Percentiles rank a stretch among this genome's conserved stretches.
phyloP scores from a whole-genome alignment of 768 basidiomycete genomes.

The Podaxis sp. region DNA sequence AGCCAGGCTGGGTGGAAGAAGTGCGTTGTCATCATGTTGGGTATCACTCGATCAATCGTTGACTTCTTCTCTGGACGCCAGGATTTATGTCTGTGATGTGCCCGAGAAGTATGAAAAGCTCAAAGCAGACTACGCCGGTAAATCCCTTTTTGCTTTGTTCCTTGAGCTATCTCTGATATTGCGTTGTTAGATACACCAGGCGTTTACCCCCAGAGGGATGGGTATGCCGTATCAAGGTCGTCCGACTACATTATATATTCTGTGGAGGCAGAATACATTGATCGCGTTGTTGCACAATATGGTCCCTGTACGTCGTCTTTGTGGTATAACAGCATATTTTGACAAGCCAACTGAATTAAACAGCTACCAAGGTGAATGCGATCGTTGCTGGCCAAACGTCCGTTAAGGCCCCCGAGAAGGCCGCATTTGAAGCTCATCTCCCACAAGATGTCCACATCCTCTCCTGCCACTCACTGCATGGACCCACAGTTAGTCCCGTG shows the following conservation, averaged over 20 bases:
- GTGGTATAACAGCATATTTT: neutral
- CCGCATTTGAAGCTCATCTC: conserved; percentile 85
- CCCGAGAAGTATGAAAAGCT: conserved; percentile 72
- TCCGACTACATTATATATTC: conserved; percentile 95
- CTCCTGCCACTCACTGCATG: conserved; percentile 93
- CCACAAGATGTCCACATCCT: conserved; percentile 87
- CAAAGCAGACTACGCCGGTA: conserved; percentile 60
- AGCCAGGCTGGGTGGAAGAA: conserved; percentile 83
- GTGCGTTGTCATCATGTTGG: conserved; percentile 38
- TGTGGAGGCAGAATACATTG: conserved; percentile 89
- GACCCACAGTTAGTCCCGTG: conserved; percentile 82
- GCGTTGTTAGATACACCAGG: conserved; percentile 51
- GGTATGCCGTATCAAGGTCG: conserved; percentile 83
- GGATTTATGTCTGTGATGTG: conserved; percentile 88
- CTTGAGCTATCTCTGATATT: conserved; percentile 4
- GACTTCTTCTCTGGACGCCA: conserved; percentile 29
- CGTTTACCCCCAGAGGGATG: conserved; percentile 70
- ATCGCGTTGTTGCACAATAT: conserved; percentile 78
- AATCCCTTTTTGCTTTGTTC: conserved; percentile 3
- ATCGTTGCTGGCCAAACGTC: conserved; percentile 96
- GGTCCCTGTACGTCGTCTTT: conserved; percentile 75
- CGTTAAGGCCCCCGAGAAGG: conserved; percentile 91
- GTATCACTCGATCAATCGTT: neutral
- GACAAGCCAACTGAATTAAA: conserved; percentile 6
- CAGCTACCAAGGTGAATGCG: conserved; percentile 90